Evolutionary conservation across 2,329 filamentous ascomycete species (phyloP).

Genomic region (Fusarium ambrosium): DNA sequence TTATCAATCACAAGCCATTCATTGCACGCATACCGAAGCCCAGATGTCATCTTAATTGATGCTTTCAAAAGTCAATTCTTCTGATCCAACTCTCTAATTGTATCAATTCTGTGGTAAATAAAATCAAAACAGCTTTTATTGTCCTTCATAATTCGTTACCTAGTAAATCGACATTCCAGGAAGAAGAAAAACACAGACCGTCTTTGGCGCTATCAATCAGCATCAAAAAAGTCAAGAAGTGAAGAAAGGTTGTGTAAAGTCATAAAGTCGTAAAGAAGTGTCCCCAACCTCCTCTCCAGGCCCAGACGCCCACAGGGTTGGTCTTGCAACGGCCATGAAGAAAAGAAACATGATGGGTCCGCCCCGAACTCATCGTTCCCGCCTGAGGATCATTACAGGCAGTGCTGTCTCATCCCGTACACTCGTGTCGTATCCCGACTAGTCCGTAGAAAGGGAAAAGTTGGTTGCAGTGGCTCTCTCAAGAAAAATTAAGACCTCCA

Average conservation of each 20-base stretch:
- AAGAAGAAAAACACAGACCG: conserved; percentile 46
- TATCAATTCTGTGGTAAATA: conserved; percentile 43
- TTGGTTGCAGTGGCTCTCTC: conserved; percentile 41
- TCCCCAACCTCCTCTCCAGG: conserved; percentile 43
- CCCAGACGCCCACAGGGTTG: conserved; percentile 36
- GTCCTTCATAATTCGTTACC: conserved; percentile 58
- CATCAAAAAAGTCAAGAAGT: conserved; percentile 43
- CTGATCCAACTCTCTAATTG: conserved; percentile 41
- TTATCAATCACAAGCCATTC: neutral
- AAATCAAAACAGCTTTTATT: conserved; percentile 54
- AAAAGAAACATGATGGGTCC: conserved; percentile 45
- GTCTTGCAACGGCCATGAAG: conserved; percentile 39
- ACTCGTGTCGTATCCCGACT: conserved; percentile 50
- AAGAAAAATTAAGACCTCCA: conserved; percentile 53
- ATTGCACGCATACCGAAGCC: neutral
- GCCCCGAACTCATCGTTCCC: conserved; percentile 48
- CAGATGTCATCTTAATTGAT: neutral
- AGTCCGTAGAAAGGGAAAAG: conserved; percentile 43
- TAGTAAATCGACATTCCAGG: conserved; percentile 53
- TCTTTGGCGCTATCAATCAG: conserved; percentile 49
- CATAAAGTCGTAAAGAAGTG: conserved; percentile 46
- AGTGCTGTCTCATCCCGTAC: conserved; percentile 50
- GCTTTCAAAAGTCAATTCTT: conserved; percentile 18
- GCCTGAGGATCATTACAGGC: conserved; percentile 57
- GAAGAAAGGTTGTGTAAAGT: conserved; percentile 49